Evolutionary conservation across 495 filamentous ascomycete genomes (phyloP).

Genomic region (Penicillium paradoxum): DNA sequence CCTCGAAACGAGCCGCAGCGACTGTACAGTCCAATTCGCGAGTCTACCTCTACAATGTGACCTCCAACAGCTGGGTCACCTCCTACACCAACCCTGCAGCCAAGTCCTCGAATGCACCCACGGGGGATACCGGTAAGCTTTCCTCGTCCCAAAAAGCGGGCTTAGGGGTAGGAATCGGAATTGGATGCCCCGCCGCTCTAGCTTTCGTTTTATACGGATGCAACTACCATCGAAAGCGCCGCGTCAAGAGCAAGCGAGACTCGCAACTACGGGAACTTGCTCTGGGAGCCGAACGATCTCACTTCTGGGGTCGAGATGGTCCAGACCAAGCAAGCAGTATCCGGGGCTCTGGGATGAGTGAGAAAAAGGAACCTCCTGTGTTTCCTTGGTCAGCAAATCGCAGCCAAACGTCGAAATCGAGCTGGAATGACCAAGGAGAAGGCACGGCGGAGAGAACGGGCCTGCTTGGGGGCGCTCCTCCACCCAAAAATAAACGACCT

Average conservation of each 20-base stretch:
- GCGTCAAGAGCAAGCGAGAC: conserved; percentile 43
- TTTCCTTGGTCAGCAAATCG: conserved; percentile 39
- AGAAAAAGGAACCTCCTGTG: conserved; percentile 19
- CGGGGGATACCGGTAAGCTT: conserved; percentile 1
- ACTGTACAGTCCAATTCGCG: conserved; percentile 34
- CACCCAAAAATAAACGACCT: conserved; percentile 42
- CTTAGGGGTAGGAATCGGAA: conserved; percentile 69
- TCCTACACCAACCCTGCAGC: conserved; percentile 58
- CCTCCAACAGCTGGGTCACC: conserved; percentile 63
- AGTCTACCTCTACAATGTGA: conserved; percentile 72
- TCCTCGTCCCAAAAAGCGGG: conserved; percentile 52
- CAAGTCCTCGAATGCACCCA: background rate
- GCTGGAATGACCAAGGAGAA: conserved; percentile 31
- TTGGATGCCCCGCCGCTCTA: conserved; percentile 56
- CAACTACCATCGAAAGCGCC: conserved; percentile 53
- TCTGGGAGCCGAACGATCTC: conserved; percentile 42
- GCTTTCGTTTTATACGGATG: conserved; percentile 48
- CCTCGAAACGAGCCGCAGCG: conserved; percentile 38
- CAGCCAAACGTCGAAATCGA: conserved; percentile 15
- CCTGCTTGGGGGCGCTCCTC: conserved; percentile 52
- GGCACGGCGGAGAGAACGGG: conserved; percentile 49
- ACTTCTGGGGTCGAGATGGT: conserved; percentile 38
- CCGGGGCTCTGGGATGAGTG: conserved; percentile 27
- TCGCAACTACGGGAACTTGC: conserved; percentile 51
- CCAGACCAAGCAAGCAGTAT: conserved; percentile 35